Conservation (phyloP, 345 rosid genomes). For the Firmiana major region DNA sequence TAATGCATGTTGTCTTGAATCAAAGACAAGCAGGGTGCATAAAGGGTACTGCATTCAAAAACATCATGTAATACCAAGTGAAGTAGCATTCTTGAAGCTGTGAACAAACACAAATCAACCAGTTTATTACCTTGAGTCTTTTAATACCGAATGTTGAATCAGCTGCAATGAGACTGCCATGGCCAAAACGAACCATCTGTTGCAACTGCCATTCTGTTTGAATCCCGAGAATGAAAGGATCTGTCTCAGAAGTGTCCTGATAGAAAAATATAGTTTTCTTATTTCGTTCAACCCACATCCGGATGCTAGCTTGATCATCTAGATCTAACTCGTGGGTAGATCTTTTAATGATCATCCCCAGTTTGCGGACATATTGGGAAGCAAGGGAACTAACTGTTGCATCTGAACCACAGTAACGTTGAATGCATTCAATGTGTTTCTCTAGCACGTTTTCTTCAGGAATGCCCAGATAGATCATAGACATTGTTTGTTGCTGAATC, state of each 20-base stretch:
- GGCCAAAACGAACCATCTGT: slow-evolving; percentile 86
- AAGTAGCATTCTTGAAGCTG: background rate
- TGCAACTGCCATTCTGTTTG: slow-evolving; percentile 98
- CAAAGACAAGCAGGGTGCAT: slow-evolving; percentile 83
- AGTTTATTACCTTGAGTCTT: slow-evolving; percentile 66
- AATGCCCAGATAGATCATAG: slow-evolving; percentile 94
- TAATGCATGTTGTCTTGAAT: slow-evolving; percentile 93
- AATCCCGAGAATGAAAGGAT: slow-evolving; percentile 80
- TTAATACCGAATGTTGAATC: slow-evolving; percentile 91
- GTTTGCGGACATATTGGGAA: slow-evolving; percentile 86
- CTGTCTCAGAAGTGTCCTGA: slow-evolving; percentile 72
- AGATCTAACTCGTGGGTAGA: slow-evolving; percentile 88
- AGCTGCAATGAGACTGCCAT: slow-evolving; percentile 68
- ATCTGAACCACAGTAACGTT: slow-evolving; percentile 75
- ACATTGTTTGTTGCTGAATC: slow-evolving; percentile 84
- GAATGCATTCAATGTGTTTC: slow-evolving; percentile 94
- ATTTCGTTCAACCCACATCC: slow-evolving; percentile 82
- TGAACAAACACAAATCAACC: background rate
- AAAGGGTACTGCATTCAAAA: slow-evolving; percentile 66
- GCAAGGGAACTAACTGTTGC: slow-evolving; percentile 67
- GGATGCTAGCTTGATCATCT: slow-evolving; percentile 89
- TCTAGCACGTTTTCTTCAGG: slow-evolving; percentile 91
- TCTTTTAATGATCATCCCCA: slow-evolving; percentile 82
- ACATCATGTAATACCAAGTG: slow-evolving; percentile 13
- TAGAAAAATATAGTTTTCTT: slow-evolving; percentile 83